phyloP scores from a whole-genome alignment of 768 basidiomycete species.

The Naganishia antarctica region DNA sequence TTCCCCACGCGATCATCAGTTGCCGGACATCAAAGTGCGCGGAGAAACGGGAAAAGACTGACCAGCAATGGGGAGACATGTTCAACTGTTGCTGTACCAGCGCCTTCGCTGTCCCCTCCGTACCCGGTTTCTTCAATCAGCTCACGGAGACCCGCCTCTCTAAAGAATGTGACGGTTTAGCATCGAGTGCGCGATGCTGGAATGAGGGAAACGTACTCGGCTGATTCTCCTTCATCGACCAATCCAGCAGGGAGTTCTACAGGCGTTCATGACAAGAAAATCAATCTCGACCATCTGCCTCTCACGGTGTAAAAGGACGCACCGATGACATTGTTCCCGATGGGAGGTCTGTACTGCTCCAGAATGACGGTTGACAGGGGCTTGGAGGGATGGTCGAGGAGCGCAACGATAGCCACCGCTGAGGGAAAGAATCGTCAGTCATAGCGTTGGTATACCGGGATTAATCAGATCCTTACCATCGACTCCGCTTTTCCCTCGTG shows the following conservation, averaged over 20 bases:
- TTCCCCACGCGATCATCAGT: neutral
- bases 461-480: conserved; percentile 65
- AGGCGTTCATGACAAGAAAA: neutral
- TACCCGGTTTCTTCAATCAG: conserved; percentile 89
- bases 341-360: conserved; percentile 86
- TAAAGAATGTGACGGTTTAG: conserved; percentile 4
- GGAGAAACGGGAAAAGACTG: conserved; percentile 13
- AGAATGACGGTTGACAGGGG: conserved; percentile 67
- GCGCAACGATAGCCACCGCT: conserved; percentile 81
- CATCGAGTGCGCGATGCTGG: neutral
- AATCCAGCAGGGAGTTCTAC: conserved; percentile 57
- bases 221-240: conserved; percentile 76
- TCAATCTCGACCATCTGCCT: too few species aligned
- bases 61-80: conserved; percentile 42
- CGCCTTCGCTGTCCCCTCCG: conserved; percentile 38
- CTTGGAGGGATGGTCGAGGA: conserved; percentile 61
- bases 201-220: conserved; percentile 56
- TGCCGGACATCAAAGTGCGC: neutral
- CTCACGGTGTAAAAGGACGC: conserved; percentile 21
- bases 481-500: conserved; percentile 67
- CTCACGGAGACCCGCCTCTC: conserved; percentile 71
- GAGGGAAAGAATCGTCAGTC: neutral
- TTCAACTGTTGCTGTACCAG: conserved; percentile 54
- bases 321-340: conserved; percentile 73
- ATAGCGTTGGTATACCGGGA: too few species aligned